A percentile compares a stretch with the other conserved stretches of the same genome.
Conservation (phyloP, 106 monocot genomes). For the Gastrodia elata region DNA sequence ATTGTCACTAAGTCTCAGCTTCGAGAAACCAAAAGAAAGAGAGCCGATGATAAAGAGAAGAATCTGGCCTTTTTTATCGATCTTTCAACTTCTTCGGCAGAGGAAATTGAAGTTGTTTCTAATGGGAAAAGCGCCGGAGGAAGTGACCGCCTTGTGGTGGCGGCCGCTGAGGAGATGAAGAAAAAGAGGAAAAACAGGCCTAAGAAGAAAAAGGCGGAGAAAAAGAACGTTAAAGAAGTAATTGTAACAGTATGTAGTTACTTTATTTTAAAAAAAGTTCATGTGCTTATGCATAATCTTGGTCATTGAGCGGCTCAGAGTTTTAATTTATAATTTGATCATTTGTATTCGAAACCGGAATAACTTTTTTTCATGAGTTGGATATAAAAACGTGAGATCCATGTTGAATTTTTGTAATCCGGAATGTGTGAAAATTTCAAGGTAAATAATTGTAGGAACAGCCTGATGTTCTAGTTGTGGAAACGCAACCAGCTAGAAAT, state of each 20-base stretch:
- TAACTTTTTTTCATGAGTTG: neutral
- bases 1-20: constrained; percentile 43
- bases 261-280: neutral
- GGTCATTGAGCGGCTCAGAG: neutral
- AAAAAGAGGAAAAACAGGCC: constrained; percentile 24
- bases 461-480: neutral
- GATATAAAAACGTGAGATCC: neutral
- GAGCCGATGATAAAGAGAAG: constrained; percentile 6
- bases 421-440: neutral
- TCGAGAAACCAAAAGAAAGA: constrained; percentile 20
- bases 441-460: neutral
- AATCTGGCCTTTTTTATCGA: neutral
- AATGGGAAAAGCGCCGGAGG: neutral
- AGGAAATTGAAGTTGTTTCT: constrained; percentile 8
- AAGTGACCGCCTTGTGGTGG: neutral
- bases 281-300: neutral
- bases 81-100: constrained; percentile 13
- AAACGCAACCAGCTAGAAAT: constrained; percentile 15
- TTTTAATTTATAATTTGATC: neutral
- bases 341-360: neutral
- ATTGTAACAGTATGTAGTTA: constrained; percentile 10
- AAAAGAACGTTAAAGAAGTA: constrained; percentile 12
- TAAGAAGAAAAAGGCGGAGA: constrained; percentile 21
- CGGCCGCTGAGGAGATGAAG: constrained; percentile 7
- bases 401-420: neutral